phyloP scores from a whole-genome alignment of 2,329 filamentous ascomycete genomes.

The Fusarium sarcochroum region DNA sequence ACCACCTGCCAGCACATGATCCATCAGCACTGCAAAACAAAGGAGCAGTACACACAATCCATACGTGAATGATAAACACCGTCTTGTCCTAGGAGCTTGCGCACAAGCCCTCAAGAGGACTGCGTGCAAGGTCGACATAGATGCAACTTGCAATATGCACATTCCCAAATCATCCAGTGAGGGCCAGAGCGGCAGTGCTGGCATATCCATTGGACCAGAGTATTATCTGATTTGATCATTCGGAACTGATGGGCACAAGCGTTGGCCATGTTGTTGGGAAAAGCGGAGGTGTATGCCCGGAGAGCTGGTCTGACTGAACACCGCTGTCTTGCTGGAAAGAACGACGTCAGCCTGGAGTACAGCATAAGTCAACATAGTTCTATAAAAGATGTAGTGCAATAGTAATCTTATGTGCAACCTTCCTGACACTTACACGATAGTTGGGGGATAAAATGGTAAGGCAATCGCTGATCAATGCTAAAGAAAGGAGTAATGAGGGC shows the following conservation, averaged over 20 bases:
- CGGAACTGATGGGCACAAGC: constrained; percentile 74
- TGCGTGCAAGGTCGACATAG: constrained; percentile 72
- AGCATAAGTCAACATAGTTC: constrained; percentile 18
- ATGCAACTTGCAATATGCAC: constrained; percentile 77
- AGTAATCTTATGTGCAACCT: constrained; percentile 25
- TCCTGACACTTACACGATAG: constrained; percentile 30
- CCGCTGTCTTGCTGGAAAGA: constrained; percentile 32
- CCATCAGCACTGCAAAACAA: constrained; percentile 23
- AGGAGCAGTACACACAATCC: constrained; percentile 30
- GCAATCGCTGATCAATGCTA: constrained; percentile 13
- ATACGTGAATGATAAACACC: constrained; percentile 35
- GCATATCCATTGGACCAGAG: constrained; percentile 76
- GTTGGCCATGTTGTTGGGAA: constrained; percentile 60
- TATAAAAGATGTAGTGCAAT: constrained; percentile 18
- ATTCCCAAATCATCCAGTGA: constrained; percentile 78
- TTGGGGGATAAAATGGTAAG: constrained; percentile 7
- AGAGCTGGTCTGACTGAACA: constrained; percentile 44
- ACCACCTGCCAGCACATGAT: constrained; percentile 32
- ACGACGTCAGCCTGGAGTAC: constrained; percentile 46
- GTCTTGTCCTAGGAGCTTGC: constrained; percentile 26
- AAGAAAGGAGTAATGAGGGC: constrained; percentile 4
- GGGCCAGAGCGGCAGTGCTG: constrained; percentile 74
- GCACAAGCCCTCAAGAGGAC: constrained; percentile 43
- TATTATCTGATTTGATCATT: constrained; percentile 77
- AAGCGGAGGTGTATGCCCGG: no score